A percentile compares a stretch with the other conserved stretches of the same genome.
Conservation (phyloP, 2,329 filamentous ascomycete species). For the Fusarium xylarioides region DNA sequence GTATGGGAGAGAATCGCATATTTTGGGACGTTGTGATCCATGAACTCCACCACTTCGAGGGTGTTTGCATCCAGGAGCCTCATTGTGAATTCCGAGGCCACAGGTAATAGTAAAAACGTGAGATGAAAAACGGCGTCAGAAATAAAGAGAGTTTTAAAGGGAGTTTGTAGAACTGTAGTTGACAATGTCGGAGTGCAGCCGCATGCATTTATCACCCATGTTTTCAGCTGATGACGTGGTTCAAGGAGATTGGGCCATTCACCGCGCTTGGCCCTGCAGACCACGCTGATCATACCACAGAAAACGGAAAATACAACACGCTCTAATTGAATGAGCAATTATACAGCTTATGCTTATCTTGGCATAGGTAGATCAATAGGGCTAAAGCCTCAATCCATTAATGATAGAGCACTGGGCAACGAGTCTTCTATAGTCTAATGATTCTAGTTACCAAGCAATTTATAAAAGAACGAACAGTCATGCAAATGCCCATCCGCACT, state of each 20-base stretch:
- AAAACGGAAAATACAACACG: neutral
- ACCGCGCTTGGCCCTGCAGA: neutral
- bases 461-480: neutral
- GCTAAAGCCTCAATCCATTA: no score
- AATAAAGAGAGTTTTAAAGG: no score
- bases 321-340: no score
- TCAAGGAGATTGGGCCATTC: neutral
- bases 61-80: neutral
- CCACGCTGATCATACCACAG: rapidly evolving
- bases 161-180: rapidly evolving
- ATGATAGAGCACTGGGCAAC: rapidly evolving
- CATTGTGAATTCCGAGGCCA: neutral
- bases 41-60: neutral
- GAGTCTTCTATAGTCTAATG: rapidly evolving
- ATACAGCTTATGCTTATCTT: no score
- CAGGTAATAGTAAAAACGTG: rapidly evolving
- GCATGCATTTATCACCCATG: neutral
- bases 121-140: rapidly evolving
- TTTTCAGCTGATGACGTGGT: neutral
- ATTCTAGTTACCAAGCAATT: neutral
- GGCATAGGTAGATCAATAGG: no score
- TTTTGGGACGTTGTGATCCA: neutral
- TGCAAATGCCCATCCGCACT: neutral
- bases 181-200: neutral
- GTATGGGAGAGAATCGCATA: neutral